A percentile compares a stretch with the other conserved stretches of the same genome.
Evolutionary conservation across 805 yeast species (phyloP).

Genomic region (Saccharomycopsis sp.): DNA sequence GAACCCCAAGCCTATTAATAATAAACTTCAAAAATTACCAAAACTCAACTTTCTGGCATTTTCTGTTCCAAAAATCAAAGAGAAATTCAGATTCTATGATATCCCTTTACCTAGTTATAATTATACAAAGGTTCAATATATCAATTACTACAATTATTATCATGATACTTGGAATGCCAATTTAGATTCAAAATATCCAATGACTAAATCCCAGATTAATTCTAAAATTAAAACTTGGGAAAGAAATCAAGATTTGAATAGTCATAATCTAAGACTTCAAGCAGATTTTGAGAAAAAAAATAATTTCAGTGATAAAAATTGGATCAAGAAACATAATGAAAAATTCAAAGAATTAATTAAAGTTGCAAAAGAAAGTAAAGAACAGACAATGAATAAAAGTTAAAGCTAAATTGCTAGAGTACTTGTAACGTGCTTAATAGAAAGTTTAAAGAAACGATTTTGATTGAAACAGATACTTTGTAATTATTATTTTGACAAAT

Average conservation of each 20-base stretch:
- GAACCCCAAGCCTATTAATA: no score
- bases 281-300: constrained; percentile 3
- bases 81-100: constrained; percentile 6
- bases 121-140: background rate
- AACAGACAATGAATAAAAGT: no score
- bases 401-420: no score
- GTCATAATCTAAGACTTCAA: constrained; percentile 10
- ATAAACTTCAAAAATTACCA: constrained; percentile 3
- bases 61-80: constrained; percentile 7
- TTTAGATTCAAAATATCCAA: constrained; percentile 11
- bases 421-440: no score
- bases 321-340: constrained; percentile 9
- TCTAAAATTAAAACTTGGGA: constrained; percentile 15
- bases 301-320: background rate
- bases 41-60: constrained; percentile 7
- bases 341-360: constrained; percentile 12
- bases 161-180: constrained; percentile 14
- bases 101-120: constrained; percentile 6
- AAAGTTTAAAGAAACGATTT: no score
- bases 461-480: no score
- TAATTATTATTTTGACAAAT: no score
- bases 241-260: constrained; percentile 4
- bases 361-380: no score
- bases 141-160: constrained; percentile 10
- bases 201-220: constrained; percentile 1